Evolutionary conservation across 257 asterid genomes (phyloP).

Genomic region (Solanum habrochaites): DNA sequence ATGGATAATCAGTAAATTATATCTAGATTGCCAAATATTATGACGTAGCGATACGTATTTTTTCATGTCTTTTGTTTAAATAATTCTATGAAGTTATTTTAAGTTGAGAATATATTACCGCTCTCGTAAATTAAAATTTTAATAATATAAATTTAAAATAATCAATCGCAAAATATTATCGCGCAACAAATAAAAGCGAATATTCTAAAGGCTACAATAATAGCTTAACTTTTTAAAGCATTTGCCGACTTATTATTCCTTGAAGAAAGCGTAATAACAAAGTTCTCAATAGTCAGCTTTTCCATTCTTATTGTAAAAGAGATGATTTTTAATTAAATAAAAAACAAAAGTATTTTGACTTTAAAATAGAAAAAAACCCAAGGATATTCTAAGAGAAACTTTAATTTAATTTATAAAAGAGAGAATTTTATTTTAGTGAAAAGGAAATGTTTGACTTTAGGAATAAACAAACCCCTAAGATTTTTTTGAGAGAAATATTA

Average conservation of each 20-base stretch:
- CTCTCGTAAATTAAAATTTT: background rate
- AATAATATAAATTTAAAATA: rapidly evolving
- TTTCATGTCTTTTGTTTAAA: background rate
- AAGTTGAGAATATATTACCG: background rate
- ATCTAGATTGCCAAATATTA: background rate
- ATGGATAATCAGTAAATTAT: background rate
- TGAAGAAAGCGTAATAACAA: background rate
- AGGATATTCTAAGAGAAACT: background rate
- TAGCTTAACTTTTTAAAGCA: background rate
- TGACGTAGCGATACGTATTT: background rate
- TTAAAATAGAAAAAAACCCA: background rate
- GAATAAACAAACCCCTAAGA: background rate
- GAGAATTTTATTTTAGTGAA: background rate
- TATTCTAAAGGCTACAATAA: background rate
- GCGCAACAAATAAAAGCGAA: background rate
- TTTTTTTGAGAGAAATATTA: background rate
- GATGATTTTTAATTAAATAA: background rate
- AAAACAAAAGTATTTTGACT: background rate
- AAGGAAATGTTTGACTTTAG: background rate
- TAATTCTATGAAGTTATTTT: background rate
- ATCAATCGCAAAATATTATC: background rate
- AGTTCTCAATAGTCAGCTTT: background rate
- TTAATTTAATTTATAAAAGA: background rate
- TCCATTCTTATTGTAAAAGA: background rate
- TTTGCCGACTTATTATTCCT: background rate